These are phyloP conservation scores for Setaria italica DNA, from an alignment of 202 grass and related monocot species.

Conservation along the genomic window DNA sequence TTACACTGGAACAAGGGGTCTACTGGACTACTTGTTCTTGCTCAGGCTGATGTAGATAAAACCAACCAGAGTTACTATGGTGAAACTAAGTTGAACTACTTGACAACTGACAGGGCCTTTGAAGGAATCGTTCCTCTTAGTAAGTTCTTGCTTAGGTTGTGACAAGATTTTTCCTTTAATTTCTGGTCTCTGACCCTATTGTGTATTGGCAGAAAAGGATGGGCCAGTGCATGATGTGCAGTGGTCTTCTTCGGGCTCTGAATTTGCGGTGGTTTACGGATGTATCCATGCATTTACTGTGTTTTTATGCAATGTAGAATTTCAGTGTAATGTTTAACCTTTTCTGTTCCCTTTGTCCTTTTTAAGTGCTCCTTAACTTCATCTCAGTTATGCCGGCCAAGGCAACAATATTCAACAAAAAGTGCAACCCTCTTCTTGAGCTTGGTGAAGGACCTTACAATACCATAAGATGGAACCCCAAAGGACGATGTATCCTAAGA, in stretches of 20 bases:
- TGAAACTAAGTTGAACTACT: constrained; percentile 94
- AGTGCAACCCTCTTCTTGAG: constrained; percentile 85
- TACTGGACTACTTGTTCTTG: constrained; percentile 77
- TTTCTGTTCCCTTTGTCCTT: constrained; percentile 24
- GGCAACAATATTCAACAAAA: constrained; percentile 90
- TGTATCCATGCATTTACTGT: constrained; percentile 62
- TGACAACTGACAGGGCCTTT: constrained; percentile 83
- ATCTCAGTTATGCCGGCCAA: constrained; percentile 87
- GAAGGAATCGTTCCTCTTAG: constrained; percentile 91
- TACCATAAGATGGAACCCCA: constrained; percentile 97
- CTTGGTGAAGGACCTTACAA: constrained; percentile 96
- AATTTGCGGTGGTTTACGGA: constrained; percentile 93
- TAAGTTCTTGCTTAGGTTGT: constrained; percentile 58
- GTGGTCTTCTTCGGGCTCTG: constrained; percentile 81
- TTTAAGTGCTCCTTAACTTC: constrained; percentile 59
- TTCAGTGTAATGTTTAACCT: constrained; percentile 16
- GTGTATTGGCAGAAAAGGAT: constrained; percentile 75
- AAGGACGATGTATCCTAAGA: constrained; percentile 89
- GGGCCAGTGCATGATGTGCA: constrained; percentile 94
- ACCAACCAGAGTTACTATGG: constrained; percentile 99
- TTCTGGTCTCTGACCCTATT: constrained; percentile 25
- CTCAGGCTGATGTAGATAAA: constrained; percentile 90
- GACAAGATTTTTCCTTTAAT: not conserved
- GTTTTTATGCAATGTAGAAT: constrained; percentile 24
- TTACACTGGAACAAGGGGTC: constrained; percentile 87